Evolutionary conservation across 768 basidiomycete species (phyloP).

Genomic region (Boletus vermiculosoides): DNA sequence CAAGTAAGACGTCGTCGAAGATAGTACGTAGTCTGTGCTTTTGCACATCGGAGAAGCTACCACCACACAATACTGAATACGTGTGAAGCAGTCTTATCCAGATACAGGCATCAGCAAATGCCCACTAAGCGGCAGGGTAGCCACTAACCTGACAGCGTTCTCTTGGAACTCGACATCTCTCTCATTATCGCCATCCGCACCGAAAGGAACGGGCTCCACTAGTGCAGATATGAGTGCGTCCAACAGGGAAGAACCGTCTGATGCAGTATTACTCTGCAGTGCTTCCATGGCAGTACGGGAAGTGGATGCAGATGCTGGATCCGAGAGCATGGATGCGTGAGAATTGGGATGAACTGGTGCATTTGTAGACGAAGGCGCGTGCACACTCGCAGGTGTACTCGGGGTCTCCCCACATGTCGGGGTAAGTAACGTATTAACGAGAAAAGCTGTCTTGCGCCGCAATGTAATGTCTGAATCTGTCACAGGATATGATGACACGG

Average conservation of each 20-base stretch:
- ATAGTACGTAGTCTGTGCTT: constrained; percentile 29
- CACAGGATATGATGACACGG: constrained; percentile 2
- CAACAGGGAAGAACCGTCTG: constrained; percentile 37
- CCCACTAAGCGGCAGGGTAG: background rate
- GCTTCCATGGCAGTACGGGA: constrained; percentile 49
- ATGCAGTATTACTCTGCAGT: constrained; percentile 38
- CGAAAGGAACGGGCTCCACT: constrained; percentile 57
- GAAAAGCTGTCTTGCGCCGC: constrained; percentile 76
- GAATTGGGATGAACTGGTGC: constrained; percentile 67
- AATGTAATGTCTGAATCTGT: constrained; percentile 76
- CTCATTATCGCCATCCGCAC: constrained; percentile 63
- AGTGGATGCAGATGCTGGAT: constrained; percentile 54
- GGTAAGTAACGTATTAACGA: constrained; percentile 67
- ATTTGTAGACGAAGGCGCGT: constrained; percentile 22
- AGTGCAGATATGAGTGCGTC: constrained; percentile 52
- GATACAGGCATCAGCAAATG: background rate
- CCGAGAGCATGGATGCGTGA: constrained; percentile 59
- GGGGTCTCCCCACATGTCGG: constrained; percentile 36
- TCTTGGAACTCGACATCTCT: constrained; percentile 67
- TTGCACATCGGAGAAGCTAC: constrained; percentile 31
- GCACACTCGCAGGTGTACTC: constrained; percentile 11
- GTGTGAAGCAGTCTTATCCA: constrained; percentile 56
- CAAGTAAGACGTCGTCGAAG: constrained; percentile 22
- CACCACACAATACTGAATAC: constrained; percentile 44
- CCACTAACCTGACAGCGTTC: constrained; percentile 52